phyloP scores from a whole-genome alignment of 78 protist species.

The Dictyostelium firmibasis region DNA sequence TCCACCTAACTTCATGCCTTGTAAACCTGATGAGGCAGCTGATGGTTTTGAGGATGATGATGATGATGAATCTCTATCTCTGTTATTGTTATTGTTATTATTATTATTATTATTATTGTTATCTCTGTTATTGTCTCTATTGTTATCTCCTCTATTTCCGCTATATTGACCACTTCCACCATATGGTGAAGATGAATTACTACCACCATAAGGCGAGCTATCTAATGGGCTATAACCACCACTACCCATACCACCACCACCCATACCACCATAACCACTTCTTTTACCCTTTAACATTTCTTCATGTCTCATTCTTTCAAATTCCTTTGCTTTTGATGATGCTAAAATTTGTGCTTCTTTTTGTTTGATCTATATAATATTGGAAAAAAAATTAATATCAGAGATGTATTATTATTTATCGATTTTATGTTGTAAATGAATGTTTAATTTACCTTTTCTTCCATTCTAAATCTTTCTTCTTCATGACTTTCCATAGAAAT shows the following conservation, averaged over 20 bases:
- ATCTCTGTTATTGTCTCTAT: background rate
- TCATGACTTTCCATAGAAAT: constrained; percentile 95
- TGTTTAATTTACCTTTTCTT: constrained; percentile 46
- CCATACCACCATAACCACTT: background rate
- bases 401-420: too few relatives aligned
- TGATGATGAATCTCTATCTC: background rate
- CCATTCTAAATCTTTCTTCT: constrained; percentile 87
- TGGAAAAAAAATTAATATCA: too few relatives aligned
- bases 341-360: constrained; percentile 27
- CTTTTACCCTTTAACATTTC: background rate
- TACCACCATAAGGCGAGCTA: background rate
- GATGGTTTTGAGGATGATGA: constrained; percentile 24
- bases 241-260: constrained; percentile 17
- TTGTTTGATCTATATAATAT: constrained; percentile 11
- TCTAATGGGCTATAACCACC: constrained; percentile 13
- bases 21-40: constrained; percentile 25
- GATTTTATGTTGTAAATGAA: too few relatives aligned
- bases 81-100: background rate
- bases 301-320: constrained; percentile 23
- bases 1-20: constrained; percentile 50
- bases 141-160: background rate
- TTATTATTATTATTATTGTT: background rate
- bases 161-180: background rate
- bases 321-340: background rate
- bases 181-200: background rate